Evolutionary conservation across 805 yeast genomes (phyloP).

Genomic region (Candida jianshihensis): DNA sequence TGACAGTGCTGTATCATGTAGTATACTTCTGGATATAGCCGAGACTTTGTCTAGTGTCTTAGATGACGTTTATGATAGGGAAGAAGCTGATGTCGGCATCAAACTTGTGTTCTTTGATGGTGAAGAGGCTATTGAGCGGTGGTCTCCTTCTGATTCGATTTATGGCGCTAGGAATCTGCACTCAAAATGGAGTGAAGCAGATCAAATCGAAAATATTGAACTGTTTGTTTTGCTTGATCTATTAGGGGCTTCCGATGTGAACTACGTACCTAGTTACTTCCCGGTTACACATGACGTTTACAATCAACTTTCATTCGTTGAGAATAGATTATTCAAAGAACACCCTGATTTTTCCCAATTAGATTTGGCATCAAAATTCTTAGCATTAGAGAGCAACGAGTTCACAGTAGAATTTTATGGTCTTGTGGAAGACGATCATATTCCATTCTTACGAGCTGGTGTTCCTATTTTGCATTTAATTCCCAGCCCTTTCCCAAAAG

Average conservation of each 20-base stretch:
- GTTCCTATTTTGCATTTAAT: slow-evolving; percentile 46
- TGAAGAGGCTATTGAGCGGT: slow-evolving; percentile 50
- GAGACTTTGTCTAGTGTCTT: slow-evolving; percentile 11
- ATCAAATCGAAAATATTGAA: slow-evolving; percentile 29
- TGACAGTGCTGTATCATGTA: slow-evolving; percentile 55
- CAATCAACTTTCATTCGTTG: slow-evolving; percentile 29
- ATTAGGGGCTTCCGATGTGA: slow-evolving; percentile 32
- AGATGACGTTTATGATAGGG: slow-evolving; percentile 10
- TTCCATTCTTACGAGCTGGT: slow-evolving; percentile 41
- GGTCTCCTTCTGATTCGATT: slow-evolving; percentile 46
- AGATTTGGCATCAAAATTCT: slow-evolving; percentile 10
- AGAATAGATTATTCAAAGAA: slow-evolving; percentile 16
- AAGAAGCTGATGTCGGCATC: slow-evolving; percentile 27
- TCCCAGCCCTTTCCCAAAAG: slow-evolving; percentile 42
- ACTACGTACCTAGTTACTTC: slow-evolving; percentile 35
- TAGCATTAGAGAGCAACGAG: slow-evolving; percentile 12
- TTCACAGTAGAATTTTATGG: slow-evolving; percentile 12
- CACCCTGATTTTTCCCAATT: too few relatives aligned
- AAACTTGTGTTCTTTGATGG: slow-evolving; percentile 53
- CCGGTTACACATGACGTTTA: slow-evolving; percentile 32
- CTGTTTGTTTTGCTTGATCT: slow-evolving; percentile 44
- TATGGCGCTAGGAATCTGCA: slow-evolving; percentile 52
- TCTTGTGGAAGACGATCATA: slow-evolving; percentile 43
- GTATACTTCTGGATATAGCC: slow-evolving; percentile 40
- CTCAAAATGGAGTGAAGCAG: slow-evolving; percentile 25